Evolutionary conservation across 2,329 filamentous ascomycete species (phyloP).

Genomic region (Aspergillus udagawae): DNA sequence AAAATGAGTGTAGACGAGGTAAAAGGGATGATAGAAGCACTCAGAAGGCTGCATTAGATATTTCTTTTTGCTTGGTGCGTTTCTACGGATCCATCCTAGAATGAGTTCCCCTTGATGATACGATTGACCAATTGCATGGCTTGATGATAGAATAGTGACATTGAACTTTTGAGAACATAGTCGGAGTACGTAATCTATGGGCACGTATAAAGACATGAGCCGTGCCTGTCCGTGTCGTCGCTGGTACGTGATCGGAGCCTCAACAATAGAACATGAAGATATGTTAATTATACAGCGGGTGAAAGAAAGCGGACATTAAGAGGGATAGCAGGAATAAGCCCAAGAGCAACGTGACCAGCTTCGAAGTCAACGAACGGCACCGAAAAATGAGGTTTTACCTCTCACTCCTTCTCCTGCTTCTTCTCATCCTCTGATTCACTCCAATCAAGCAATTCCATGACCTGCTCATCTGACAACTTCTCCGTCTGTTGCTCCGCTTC

Average conservation of each 20-base stretch:
- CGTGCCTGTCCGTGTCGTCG: too few species aligned
- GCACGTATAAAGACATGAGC: background rate
- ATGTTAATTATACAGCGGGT: background rate
- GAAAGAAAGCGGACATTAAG: background rate
- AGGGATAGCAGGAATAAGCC: background rate
- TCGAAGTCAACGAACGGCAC: background rate
- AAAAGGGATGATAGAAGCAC: slow-evolving; percentile 58
- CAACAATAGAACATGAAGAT: background rate
- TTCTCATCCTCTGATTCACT: slow-evolving; percentile 38
- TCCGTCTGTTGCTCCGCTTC: slow-evolving; percentile 60
- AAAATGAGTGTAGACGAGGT: slow-evolving; percentile 54
- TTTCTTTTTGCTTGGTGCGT: background rate
- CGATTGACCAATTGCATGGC: background rate
- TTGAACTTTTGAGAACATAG: background rate
- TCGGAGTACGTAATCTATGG: background rate
- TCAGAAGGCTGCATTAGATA: slow-evolving; percentile 50
- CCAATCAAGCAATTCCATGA: slow-evolving; percentile 64
- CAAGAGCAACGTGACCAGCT: background rate
- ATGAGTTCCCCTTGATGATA: background rate
- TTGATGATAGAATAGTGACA: background rate
- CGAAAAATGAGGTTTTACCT: background rate
- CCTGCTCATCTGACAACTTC: slow-evolving; percentile 69
- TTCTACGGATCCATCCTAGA: background rate
- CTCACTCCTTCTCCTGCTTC: slow-evolving; percentile 12
- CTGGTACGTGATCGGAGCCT: background rate